These are phyloP conservation scores for Aspergillus sp. DNA, from an alignment of 2,329 filamentous ascomycete species.

Conservation along the genomic window DNA sequence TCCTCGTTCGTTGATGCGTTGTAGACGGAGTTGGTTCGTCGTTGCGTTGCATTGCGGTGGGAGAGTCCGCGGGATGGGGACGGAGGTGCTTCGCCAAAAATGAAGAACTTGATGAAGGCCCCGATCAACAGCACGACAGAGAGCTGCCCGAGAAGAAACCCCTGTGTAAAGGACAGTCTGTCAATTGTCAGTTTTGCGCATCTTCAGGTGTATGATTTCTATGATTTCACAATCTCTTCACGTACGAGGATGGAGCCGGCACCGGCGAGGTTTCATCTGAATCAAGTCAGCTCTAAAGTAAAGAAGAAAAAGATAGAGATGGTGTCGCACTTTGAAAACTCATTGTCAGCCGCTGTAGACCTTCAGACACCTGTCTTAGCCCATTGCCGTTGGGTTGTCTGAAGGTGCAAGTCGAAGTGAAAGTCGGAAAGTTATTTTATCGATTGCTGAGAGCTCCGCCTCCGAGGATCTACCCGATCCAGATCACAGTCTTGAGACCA, in stretches of 20 bases:
- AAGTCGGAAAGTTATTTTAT: not conserved
- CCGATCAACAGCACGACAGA: constrained; percentile 86
- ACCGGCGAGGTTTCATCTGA: constrained; percentile 24
- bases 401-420: not conserved
- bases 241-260: constrained; percentile 38
- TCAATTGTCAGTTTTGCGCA: constrained; percentile 11
- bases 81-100: constrained; percentile 88
- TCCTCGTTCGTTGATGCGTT: constrained; percentile 30
- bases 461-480: not conserved
- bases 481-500: too few species aligned
- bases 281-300: constrained; percentile 10
- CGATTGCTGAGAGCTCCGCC: not conserved
- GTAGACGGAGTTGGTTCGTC: constrained; percentile 61
- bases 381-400: constrained; percentile 13
- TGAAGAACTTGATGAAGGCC: constrained; percentile 99
- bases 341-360: constrained; percentile 24
- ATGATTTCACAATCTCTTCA: constrained; percentile 5
- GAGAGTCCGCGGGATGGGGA: constrained; percentile 71
- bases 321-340: constrained; percentile 21
- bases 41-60: constrained; percentile 70
- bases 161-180: constrained; percentile 86
- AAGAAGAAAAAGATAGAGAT: not conserved
- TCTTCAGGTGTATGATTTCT: constrained; percentile 2
- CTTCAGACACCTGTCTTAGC: constrained; percentile 12
- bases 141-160: constrained; percentile 85